Conservation (phyloP, 2,329 filamentous ascomycete genomes). For the Cladosporium sp. region DNA sequence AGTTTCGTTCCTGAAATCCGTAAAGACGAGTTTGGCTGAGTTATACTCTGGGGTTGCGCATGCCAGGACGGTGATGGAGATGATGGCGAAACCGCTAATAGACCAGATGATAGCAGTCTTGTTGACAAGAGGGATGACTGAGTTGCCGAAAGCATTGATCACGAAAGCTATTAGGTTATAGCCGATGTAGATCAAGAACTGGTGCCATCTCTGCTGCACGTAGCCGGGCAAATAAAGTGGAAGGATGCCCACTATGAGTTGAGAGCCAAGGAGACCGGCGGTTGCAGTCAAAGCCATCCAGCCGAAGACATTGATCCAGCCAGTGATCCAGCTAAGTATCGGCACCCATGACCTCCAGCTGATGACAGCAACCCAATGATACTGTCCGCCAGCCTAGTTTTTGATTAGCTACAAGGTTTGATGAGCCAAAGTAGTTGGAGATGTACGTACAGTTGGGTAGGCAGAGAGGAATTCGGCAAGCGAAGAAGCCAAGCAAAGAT, state of each 20-base stretch:
- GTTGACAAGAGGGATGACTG: constrained; percentile 65
- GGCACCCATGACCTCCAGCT: constrained; percentile 63
- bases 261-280: constrained; percentile 66
- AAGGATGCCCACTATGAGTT: constrained; percentile 67
- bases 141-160: constrained; percentile 67
- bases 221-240: constrained; percentile 62
- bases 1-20: constrained; percentile 63
- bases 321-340: constrained; percentile 68
- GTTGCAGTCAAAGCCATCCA: constrained; percentile 72
- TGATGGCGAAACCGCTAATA: constrained; percentile 67
- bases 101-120: constrained; percentile 73
- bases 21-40: constrained; percentile 65
- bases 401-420: not conserved
- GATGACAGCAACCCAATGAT: constrained; percentile 72
- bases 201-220: constrained; percentile 64
- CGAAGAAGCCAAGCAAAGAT: constrained; percentile 68
- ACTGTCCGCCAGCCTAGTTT: constrained; percentile 54
- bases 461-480: constrained; percentile 67
- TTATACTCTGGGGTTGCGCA: constrained; percentile 68
- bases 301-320: constrained; percentile 73
- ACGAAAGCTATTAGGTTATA: constrained; percentile 63
- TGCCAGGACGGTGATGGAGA: constrained; percentile 68
- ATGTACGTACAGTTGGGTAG: constrained; percentile 48
- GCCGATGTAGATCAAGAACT: constrained; percentile 71
- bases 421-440: not conserved